Evolutionary conservation across 345 rosid genomes (phyloP).

Genomic region (Citrus hindsii): DNA sequence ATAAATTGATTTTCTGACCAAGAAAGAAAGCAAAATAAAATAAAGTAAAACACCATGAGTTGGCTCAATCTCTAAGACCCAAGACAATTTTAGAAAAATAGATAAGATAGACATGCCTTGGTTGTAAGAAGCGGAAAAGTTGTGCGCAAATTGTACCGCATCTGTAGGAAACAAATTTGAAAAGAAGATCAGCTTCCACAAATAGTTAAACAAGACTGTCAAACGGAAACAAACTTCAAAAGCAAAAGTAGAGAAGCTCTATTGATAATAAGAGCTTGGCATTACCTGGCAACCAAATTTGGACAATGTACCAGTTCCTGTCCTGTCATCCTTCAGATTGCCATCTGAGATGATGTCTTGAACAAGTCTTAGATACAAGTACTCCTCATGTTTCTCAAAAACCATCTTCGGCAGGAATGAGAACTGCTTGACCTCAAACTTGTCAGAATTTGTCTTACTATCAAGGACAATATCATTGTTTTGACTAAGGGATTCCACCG

Average conservation of each 20-base stretch:
- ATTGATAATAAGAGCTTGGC: not conserved
- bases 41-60: not conserved
- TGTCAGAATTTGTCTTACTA: slow-evolving; percentile 25
- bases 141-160: slow-evolving; percentile 79
- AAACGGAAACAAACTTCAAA: slow-evolving; percentile 1
- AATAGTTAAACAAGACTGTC: slow-evolving; percentile 3
- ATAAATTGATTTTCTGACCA: not conserved
- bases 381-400: slow-evolving; percentile 77
- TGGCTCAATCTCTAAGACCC: not conserved
- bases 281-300: slow-evolving; percentile 87
- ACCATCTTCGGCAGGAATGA: slow-evolving; percentile 70
- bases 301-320: slow-evolving; percentile 85
- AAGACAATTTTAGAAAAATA: not conserved
- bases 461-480: slow-evolving; percentile 28
- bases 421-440: slow-evolving; percentile 57
- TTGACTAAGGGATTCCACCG: slow-evolving; percentile 29
- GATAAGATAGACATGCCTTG: slow-evolving; percentile 44
- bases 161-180: slow-evolving; percentile 30
- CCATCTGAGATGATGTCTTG: slow-evolving; percentile 64
- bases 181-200: not conserved
- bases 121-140: slow-evolving; percentile 86
- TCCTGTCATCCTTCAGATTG: slow-evolving; percentile 60
- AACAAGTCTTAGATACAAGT: slow-evolving; percentile 60
- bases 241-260: slow-evolving; percentile 5
- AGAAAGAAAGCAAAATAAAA: not conserved